These are phyloP conservation scores for Rhodamnia rubescens DNA, from an alignment of 345 rosid species.

Conservation along the genomic window DNA sequence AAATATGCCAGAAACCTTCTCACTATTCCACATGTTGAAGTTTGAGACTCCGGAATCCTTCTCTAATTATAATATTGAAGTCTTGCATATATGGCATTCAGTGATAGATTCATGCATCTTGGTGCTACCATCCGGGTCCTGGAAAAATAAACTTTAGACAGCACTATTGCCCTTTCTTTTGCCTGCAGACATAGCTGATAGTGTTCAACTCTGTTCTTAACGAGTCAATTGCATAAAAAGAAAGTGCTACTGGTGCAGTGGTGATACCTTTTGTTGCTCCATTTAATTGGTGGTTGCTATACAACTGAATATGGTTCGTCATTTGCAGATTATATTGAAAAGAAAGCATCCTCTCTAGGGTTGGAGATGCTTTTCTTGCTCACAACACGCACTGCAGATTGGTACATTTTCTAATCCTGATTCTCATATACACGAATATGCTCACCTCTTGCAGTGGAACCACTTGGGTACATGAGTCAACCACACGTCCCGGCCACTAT, in stretches of 20 bases:
- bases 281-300: neutral
- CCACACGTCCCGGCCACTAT: neutral
- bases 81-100: neutral
- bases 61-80: neutral
- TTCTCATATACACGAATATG: neutral
- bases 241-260: neutral
- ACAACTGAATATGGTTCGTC: neutral
- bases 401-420: constrained; percentile 29
- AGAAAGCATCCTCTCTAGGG: constrained; percentile 66
- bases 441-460: neutral
- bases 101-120: neutral
- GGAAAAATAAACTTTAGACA: neutral
- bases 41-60: neutral
- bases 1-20: neutral
- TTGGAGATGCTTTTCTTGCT: constrained; percentile 66
- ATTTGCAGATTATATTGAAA: constrained; percentile 75
- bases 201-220: neutral
- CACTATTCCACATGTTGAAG: neutral
- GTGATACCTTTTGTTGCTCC: neutral
- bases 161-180: neutral
- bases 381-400: constrained; percentile 88
- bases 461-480: neutral
- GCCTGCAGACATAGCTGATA: neutral
- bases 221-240: neutral
- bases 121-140: neutral